A percentile compares a stretch with the other conserved stretches of the same genome.
phyloP scores from a whole-genome alignment of 306 rosid genomes.

The Fragaria nilgerrensis region DNA sequence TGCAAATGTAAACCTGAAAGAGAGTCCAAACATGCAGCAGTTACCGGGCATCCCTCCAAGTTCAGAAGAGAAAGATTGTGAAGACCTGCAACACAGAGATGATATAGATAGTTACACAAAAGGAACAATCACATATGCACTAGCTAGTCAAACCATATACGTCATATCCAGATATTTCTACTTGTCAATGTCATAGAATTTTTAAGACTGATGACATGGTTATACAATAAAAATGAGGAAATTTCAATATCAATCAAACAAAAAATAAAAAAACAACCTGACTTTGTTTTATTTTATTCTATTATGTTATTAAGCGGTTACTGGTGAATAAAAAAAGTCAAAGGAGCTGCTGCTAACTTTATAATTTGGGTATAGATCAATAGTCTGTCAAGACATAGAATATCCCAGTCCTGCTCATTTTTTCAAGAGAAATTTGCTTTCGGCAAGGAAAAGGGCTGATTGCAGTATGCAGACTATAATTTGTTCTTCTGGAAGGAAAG shows the following conservation, averaged over 20 bases:
- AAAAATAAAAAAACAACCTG: background rate
- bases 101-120: slow-evolving; percentile 9
- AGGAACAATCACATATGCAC: slow-evolving; percentile 18
- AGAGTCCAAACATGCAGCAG: slow-evolving; percentile 76
- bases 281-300: no score
- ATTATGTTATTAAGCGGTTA: background rate
- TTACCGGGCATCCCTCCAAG: slow-evolving; percentile 89
- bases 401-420: background rate
- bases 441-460: background rate
- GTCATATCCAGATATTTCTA: background rate
- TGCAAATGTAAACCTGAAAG: slow-evolving; percentile 66
- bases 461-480: background rate
- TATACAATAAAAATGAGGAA: background rate
- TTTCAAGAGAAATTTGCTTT: background rate
- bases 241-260: background rate
- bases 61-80: slow-evolving; percentile 69
- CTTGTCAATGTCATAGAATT: background rate
- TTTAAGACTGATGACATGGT: background rate
- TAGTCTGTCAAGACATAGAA: background rate
- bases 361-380: background rate
- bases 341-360: background rate
- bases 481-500: background rate
- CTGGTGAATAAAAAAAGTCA: background rate
- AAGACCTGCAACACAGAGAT: slow-evolving; percentile 59
- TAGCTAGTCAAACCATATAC: background rate